Conservation (phyloP, 208 protist genomes). For the Acanthamoeba culbertsoni region DNA sequence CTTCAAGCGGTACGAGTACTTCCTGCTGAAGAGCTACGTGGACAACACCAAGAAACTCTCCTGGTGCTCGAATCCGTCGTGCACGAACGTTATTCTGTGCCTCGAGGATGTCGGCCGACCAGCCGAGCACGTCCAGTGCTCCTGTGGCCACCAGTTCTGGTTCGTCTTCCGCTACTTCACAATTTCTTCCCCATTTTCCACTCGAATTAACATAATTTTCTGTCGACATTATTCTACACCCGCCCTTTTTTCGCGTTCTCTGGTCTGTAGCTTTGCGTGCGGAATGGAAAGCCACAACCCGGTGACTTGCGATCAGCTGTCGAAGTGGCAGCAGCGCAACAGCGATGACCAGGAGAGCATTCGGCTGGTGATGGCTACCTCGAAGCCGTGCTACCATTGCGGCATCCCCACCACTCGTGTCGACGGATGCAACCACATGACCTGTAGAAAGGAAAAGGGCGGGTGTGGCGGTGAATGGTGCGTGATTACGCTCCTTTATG, state of each 20-base stretch:
- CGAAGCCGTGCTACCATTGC: slow-evolving; percentile 75
- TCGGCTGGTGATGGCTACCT: slow-evolving; percentile 70
- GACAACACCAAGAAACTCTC: slow-evolving; percentile 59
- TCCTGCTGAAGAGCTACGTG: slow-evolving; percentile 73
- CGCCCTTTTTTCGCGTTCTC: background rate
- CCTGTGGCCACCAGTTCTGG: slow-evolving; percentile 72
- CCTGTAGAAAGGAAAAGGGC: slow-evolving; percentile 68
- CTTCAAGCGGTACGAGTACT: slow-evolving; percentile 71
- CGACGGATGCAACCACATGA: slow-evolving; percentile 79
- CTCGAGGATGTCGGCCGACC: slow-evolving; percentile 51
- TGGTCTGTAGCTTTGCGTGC: slow-evolving; percentile 64
- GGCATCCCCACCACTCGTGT: slow-evolving; percentile 69
- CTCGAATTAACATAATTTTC: background rate
- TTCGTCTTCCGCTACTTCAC: background rate
- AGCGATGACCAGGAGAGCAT: slow-evolving; percentile 72
- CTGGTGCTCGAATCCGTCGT: slow-evolving; percentile 71
- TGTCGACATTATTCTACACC: background rate
- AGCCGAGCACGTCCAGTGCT: slow-evolving; percentile 67
- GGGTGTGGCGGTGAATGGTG: slow-evolving; percentile 73
- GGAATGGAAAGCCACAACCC: slow-evolving; percentile 74
- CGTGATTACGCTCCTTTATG: background rate
- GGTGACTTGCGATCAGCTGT: slow-evolving; percentile 69
- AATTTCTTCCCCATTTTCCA: background rate
- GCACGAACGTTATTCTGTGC: slow-evolving; percentile 65
- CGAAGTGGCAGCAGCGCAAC: slow-evolving; percentile 74